Evolutionary conservation across 164 flowering plant species (phyloP).

Genomic region (Buxus sempervirens): DNA sequence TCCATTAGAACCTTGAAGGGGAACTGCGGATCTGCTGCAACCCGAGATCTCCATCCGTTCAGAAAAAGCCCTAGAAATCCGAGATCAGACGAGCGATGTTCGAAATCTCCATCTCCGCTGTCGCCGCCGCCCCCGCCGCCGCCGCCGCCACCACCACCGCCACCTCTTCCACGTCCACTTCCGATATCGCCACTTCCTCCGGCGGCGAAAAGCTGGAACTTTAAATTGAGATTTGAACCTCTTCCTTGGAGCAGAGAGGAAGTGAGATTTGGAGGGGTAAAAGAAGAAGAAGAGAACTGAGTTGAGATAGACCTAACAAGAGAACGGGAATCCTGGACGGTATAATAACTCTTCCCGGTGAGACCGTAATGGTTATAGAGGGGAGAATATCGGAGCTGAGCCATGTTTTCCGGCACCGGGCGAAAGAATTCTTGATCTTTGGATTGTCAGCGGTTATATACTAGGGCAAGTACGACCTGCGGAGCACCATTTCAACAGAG

Average conservation of each 20-base stretch:
- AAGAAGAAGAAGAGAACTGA: constrained; percentile 1
- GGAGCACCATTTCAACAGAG: too few species aligned
- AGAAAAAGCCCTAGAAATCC: constrained; percentile 60
- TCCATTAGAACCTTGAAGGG: constrained; percentile 97
- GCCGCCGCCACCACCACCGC: constrained; percentile 21
- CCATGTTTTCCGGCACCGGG: constrained; percentile 16
- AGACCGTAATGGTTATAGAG: constrained; percentile 2
- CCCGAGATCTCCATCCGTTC: constrained; percentile 86
- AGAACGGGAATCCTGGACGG: neutral
- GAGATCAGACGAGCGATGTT: constrained; percentile 25
- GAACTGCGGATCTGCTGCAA: constrained; percentile 88
- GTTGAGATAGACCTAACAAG: neutral
- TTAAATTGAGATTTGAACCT: constrained; percentile 7
- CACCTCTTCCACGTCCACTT: neutral
- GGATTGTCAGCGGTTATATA: too few species aligned
- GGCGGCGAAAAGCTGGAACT: constrained; percentile 11
- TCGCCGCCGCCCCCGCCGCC: constrained; percentile 16
- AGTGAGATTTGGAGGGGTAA: constrained; percentile 12
- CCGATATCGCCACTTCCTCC: constrained; percentile 15
- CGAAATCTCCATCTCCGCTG: constrained; percentile 15
- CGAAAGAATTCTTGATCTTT: neutral
- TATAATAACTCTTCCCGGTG: constrained; percentile 1
- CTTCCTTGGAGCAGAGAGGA: constrained; percentile 10
- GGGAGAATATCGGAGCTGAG: constrained; percentile 39
- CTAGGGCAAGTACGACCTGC: too few species aligned